Evolutionary conservation across 441 rosid genomes (phyloP), one percentile per base, ranked within the genome.

Genomic region (Sinapis alba): DNA sequence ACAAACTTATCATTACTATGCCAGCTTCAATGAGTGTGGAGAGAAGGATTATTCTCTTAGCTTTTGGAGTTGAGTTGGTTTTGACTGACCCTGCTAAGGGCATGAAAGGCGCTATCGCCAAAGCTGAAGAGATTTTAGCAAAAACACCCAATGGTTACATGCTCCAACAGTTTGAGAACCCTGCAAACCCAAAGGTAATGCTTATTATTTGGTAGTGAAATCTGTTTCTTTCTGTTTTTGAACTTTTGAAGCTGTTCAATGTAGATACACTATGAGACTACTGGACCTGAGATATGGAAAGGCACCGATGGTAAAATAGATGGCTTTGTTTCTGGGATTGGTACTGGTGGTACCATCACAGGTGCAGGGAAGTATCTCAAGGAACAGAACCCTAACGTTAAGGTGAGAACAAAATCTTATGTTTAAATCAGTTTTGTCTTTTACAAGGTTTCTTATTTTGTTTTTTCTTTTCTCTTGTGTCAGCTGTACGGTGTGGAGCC

Each of bases 21-120:
- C 98, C 98, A 34, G 93, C 98, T 63, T 93, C 98, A 2, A 93
- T 89, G 97, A 91, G 94, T 84, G 69, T 86, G 4, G 98, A 93
- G 75, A 89, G 97, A 80, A 88, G 97, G 80, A 89, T 86, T 74
- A 88, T 93, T 81, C 98, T 93, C 80, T 81, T 85, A 36, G 97
- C 98, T 67, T 93, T 93, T 78, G 98, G 98, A 51, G 96, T 92
- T 28, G 86, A 93, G 73, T 75, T 93, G 85, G 89, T 93, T 69
- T 83, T 91, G n/a, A 93, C 98, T 2, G 90, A 91, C 78, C 97
- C 97, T 26, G 91, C 94, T 30, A 84, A 85, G 74, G 97, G 97
- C 73, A 89, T 93, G 96, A 91, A 87, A 87, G 98, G 96, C 0
- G 97, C 97, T 72, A 84, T 90, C 53, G 93, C 86, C 51, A 93